Conservation (phyloP, 495 filamentous ascomycete species). For the Hyaloscypha hepaticicola region DNA sequence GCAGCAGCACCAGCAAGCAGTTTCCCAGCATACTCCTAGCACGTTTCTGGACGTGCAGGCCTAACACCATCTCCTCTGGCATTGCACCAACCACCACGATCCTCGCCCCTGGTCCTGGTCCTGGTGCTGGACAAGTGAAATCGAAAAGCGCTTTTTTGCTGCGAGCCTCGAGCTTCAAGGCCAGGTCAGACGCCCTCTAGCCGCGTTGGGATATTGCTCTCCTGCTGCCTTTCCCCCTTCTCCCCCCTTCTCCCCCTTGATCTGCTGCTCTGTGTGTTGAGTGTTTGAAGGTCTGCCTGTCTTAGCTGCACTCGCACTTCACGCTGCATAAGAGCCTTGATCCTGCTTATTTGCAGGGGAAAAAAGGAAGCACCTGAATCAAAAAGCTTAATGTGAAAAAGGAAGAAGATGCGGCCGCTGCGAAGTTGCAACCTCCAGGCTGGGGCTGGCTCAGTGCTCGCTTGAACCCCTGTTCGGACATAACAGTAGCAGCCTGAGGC, state of each 20-base stretch:
- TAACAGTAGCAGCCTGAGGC: too few relatives aligned
- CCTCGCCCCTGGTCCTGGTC: not conserved
- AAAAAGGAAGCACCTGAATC: not conserved
- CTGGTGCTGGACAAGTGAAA: too few relatives aligned
- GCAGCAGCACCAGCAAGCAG: not conserved
- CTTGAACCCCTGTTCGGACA: conserved; percentile 4
- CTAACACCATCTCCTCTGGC: not conserved
- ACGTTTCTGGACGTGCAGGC: not conserved
- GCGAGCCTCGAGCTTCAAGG: not conserved
- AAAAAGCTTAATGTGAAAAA: not conserved
- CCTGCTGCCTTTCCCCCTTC: not conserved
- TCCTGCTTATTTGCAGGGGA: not conserved
- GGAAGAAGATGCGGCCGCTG: too few relatives aligned
- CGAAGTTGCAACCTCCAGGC: too few relatives aligned
- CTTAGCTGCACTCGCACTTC: not conserved
- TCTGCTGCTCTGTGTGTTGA: not conserved
- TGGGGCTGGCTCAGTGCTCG: too few relatives aligned
- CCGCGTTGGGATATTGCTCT: not conserved
- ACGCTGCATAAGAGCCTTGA: not conserved
- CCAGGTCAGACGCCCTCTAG: not conserved
- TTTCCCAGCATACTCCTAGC: conserved; percentile 1
- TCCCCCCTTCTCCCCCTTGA: not conserved
- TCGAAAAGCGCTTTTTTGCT: too few relatives aligned
- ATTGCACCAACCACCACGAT: not conserved
- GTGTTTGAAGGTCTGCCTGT: not conserved